A percentile compares a stretch with the other conserved stretches of the same genome.
phyloP scores from a whole-genome alignment of 2,329 filamentous ascomycete genomes.

The Monilinia vaccinii-corymbosi region DNA sequence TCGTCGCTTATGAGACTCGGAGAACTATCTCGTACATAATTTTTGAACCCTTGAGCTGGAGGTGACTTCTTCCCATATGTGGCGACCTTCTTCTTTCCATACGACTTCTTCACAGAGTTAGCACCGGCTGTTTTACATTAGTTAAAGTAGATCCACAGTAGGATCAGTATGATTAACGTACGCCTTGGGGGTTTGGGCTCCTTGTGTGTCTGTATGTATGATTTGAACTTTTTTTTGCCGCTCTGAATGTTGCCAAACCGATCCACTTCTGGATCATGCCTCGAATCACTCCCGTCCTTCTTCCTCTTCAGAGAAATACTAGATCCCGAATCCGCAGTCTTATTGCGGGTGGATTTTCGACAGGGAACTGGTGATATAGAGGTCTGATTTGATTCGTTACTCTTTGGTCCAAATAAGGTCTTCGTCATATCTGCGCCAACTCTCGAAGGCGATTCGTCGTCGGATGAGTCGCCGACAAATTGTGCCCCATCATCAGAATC shows the following conservation, averaged over 20 bases:
- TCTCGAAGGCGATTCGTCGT: background rate
- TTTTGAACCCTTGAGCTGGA: background rate
- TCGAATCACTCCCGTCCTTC: slow-evolving; percentile 1
- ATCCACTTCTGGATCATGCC: slow-evolving; percentile 15
- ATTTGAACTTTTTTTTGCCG: slow-evolving; percentile 5
- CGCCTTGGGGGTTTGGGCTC: background rate
- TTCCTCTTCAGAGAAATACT: slow-evolving; percentile 16
- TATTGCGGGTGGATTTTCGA: background rate
- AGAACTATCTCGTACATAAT: slow-evolving; percentile 1
- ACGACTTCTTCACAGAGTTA: background rate
- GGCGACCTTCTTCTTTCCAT: background rate
- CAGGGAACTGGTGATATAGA: background rate
- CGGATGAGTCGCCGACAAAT: background rate
- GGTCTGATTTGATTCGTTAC: background rate
- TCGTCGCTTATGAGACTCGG: slow-evolving; percentile 2
- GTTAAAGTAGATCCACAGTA: background rate
- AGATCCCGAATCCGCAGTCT: background rate
- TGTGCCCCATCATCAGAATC: slow-evolving; percentile 4
- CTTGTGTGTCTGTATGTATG: background rate
- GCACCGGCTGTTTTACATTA: slow-evolving; percentile 5
- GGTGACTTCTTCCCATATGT: slow-evolving; percentile 6
- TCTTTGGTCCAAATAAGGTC: background rate
- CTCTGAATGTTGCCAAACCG: slow-evolving; percentile 13
- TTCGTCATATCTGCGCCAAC: slow-evolving; percentile 8
- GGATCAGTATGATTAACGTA: background rate